These are phyloP conservation scores for Paraconiothyrium sp. DNA, from an alignment of 2,329 filamentous ascomycete species.

Conservation along the genomic window DNA sequence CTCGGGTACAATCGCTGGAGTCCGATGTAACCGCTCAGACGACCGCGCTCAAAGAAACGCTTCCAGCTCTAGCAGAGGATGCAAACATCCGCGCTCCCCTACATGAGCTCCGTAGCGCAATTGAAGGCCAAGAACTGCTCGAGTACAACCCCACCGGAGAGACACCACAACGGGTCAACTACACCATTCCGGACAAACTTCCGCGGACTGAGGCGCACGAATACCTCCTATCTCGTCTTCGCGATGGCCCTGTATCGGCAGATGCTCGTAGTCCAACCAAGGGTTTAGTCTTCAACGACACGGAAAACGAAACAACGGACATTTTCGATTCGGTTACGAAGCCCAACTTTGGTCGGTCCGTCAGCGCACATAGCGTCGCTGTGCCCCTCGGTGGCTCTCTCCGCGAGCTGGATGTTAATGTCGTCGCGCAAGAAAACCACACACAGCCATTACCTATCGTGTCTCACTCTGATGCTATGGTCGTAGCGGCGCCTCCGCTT, in stretches of 20 bases:
- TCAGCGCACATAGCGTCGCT: slow-evolving; percentile 33
- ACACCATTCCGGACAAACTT: slow-evolving; percentile 80
- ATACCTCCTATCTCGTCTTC: slow-evolving; percentile 60
- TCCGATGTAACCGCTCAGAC: slow-evolving; percentile 72
- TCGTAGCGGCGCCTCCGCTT: slow-evolving; percentile 46
- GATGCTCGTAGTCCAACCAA: slow-evolving; percentile 58
- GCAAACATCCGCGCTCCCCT: slow-evolving; percentile 74
- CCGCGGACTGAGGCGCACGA: slow-evolving; percentile 77
- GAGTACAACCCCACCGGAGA: slow-evolving; percentile 88
- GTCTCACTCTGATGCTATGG: slow-evolving; percentile 41
- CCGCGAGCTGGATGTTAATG: slow-evolving; percentile 61
- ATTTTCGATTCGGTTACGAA: slow-evolving; percentile 36
- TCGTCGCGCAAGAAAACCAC: slow-evolving; percentile 44
- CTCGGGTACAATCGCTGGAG: slow-evolving; percentile 74
- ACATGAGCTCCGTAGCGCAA: slow-evolving; percentile 73
- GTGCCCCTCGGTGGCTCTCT: slow-evolving; percentile 45
- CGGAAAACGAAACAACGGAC: slow-evolving; percentile 48
- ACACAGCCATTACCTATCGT: slow-evolving; percentile 44
- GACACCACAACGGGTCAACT: slow-evolving; percentile 83
- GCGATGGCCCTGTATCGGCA: slow-evolving; percentile 46
- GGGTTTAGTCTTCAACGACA: slow-evolving; percentile 60
- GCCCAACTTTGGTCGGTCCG: slow-evolving; percentile 36
- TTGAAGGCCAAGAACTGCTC: slow-evolving; percentile 70
- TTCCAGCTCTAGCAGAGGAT: slow-evolving; percentile 67
- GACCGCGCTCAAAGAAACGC: slow-evolving; percentile 64